A percentile compares a stretch with the other conserved stretches of the same genome.
phyloP scores from a whole-genome alignment of 2,329 filamentous ascomycete genomes.

The Diaporthe sp. region DNA sequence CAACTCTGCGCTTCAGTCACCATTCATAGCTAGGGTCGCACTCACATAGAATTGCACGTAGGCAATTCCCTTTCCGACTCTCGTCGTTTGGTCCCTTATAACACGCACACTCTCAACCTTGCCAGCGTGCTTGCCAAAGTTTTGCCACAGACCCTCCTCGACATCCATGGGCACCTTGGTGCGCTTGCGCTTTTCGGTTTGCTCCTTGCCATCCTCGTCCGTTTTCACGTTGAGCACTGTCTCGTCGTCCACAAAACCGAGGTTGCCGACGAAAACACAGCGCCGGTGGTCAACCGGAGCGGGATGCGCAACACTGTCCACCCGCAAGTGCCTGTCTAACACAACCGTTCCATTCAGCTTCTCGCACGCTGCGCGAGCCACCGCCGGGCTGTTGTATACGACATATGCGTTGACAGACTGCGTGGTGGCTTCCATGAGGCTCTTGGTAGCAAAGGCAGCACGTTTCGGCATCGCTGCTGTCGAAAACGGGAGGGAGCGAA shows the following conservation, averaged over 20 bases:
- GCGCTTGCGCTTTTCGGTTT: conserved; percentile 71
- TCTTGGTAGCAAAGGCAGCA: conserved; percentile 92
- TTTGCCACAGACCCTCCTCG: conserved; percentile 92
- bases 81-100: conserved; percentile 87
- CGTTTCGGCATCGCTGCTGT: conserved; percentile 86
- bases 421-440: conserved; percentile 91
- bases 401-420: conserved; percentile 95
- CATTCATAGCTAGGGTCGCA: conserved; percentile 36
- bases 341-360: conserved; percentile 87
- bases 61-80: conserved; percentile 96
- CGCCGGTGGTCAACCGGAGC: conserved; percentile 85
- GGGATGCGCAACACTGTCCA: conserved; percentile 92
- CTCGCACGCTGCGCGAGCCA: conserved; percentile 81
- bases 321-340: conserved; percentile 88
- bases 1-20: not conserved
- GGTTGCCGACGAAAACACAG: conserved; percentile 96
- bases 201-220: conserved; percentile 76
- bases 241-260: conserved; percentile 96
- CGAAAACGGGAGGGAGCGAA: conserved; percentile 91
- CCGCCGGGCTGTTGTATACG: conserved; percentile 83
- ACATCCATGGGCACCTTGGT: conserved; percentile 84
- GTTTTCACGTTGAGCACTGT: conserved; percentile 75
- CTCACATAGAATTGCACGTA: conserved; percentile 92
- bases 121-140: conserved; percentile 79
- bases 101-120: conserved; percentile 95